Conservation (phyloP, 1,284 basidiomycete species). For the Amylostereum areolatum region DNA sequence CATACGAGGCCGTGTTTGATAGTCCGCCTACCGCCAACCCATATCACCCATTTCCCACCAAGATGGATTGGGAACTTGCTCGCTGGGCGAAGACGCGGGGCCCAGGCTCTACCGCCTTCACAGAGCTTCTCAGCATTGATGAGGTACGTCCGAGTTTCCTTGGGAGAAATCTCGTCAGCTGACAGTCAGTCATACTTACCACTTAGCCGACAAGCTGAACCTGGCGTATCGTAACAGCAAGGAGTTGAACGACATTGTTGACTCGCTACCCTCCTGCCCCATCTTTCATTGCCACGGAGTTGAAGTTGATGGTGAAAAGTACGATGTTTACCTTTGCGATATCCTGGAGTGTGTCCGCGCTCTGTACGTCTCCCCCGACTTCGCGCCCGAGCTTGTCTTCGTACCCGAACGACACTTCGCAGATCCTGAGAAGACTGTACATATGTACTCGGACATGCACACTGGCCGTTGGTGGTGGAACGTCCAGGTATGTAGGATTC, state of each 20-base stretch:
- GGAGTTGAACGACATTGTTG: slow-evolving; percentile 1
- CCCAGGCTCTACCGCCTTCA: neutral
- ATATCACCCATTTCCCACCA: neutral
- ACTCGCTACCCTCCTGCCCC: too few relatives aligned
- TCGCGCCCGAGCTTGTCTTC: neutral
- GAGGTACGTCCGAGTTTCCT: too few relatives aligned
- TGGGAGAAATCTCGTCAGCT: too few relatives aligned
- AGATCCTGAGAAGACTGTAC: neutral
- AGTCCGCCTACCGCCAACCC: neutral
- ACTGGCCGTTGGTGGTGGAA: neutral
- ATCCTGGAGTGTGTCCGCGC: neutral
- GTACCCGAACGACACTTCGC: neutral
- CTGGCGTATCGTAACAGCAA: neutral
- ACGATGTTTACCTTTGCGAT: neutral
- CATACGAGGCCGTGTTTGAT: too few relatives aligned
- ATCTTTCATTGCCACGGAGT: too few relatives aligned
- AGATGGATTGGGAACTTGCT: slow-evolving; percentile 2
- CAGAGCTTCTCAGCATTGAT: neutral
- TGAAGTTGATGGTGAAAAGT: neutral
- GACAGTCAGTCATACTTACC: too few relatives aligned
- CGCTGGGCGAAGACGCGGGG: slow-evolving; percentile 1
- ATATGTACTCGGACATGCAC: neutral
- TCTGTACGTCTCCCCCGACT: neutral
- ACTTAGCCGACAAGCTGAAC: neutral
- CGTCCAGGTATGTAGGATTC: neutral